Base-by-base conservation (phyloP, 352 stramenopile genomes). In the Phytopythium vexans region DNA sequence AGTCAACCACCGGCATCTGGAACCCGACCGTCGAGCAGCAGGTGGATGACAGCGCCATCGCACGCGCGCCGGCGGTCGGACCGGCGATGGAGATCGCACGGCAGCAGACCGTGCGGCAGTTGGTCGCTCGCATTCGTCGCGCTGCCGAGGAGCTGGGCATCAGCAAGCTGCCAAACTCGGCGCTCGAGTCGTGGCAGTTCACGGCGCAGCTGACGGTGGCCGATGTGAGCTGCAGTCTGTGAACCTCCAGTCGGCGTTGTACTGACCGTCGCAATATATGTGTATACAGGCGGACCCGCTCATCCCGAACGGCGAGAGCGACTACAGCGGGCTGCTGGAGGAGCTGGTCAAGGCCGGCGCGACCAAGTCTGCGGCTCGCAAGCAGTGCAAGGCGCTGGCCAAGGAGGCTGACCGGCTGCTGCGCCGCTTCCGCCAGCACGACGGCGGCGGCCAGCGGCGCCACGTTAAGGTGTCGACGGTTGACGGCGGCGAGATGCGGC, bases 121-220 rank as follows among this genome's bases (percentile, higher is more conserved):
- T 94, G 33, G 91, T 79, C 56, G 64, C 65, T 62, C 85, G 84
- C 61, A 90, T 94, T 57, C 68, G 64, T 4, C 71, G 69, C 50
- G 71, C 75, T 7, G 75, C 70, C 52, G 85, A 92, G 48, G 70
- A 88, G 45, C 70, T 94, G 65, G 85, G 85, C 33, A 81, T 94
- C 52, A 66, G 60, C 39, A 89, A 89, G 54, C 62, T 92, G 52
- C 74, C 84, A 27, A 92, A 91, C 58, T 87, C 84, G 52, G 78
- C 68, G n/a, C 91, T 86, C 64, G 84, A 94, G 65, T 88, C 78
- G 32, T 94, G 82, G 84, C 82, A 94, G 54, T 89, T 92, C 52
- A 88, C 77, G 41, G 89, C 81, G 34, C 69, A 75, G 40, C 66
- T 94, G 27, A 88, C 71, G 4, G 73, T 85, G n/a, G 72, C 75